Percentiles rank a stretch among this genome's conserved stretches.
phyloP scores from a whole-genome alignment of 495 filamentous ascomycete species.

The Daldinia caldariorum region DNA sequence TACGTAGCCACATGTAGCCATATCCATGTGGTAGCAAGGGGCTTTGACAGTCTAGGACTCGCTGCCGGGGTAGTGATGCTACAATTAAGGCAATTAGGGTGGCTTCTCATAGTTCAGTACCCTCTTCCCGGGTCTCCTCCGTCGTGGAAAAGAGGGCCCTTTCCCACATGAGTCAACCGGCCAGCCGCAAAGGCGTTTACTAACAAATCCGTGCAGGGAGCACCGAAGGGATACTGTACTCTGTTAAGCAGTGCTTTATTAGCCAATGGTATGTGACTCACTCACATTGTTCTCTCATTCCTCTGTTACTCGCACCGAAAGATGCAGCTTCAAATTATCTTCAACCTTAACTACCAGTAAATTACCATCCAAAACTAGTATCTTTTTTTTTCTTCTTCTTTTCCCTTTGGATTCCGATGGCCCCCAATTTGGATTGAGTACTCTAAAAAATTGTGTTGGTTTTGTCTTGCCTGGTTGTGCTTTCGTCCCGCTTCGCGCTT shows the following conservation, averaged over 20 bases:
- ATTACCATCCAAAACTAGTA: not conserved
- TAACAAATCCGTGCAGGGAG: constrained; percentile 18
- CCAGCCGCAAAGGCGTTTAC: constrained; percentile 16
- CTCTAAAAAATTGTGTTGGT: constrained; percentile 2
- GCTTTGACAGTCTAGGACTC: constrained; percentile 17
- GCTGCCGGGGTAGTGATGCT: constrained; percentile 11
- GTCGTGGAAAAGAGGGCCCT: constrained; percentile 20
- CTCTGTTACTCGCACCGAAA: constrained; percentile 13
- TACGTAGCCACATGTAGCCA: too few species aligned
- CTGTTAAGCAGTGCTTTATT: not conserved
- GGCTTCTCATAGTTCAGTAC: constrained; percentile 19
- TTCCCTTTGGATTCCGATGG: constrained; percentile 22
- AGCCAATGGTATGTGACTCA: constrained; percentile 30
- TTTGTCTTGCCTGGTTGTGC: constrained; percentile 5
- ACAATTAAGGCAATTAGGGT: not conserved
- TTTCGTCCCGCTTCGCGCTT: constrained; percentile 10
- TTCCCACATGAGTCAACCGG: constrained; percentile 40
- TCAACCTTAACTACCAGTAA: constrained; percentile 1
- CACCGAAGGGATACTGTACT: constrained; percentile 19
- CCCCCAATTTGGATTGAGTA: constrained; percentile 2
- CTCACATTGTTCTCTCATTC: constrained; percentile 8
- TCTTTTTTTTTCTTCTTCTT: constrained; percentile 3
- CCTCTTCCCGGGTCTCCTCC: constrained; percentile 30
- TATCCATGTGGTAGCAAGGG: constrained; percentile 1
- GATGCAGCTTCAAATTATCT: constrained; percentile 10